phyloP scores from a whole-genome alignment of 495 filamentous ascomycete genomes.

The Xylaria telfairii region DNA sequence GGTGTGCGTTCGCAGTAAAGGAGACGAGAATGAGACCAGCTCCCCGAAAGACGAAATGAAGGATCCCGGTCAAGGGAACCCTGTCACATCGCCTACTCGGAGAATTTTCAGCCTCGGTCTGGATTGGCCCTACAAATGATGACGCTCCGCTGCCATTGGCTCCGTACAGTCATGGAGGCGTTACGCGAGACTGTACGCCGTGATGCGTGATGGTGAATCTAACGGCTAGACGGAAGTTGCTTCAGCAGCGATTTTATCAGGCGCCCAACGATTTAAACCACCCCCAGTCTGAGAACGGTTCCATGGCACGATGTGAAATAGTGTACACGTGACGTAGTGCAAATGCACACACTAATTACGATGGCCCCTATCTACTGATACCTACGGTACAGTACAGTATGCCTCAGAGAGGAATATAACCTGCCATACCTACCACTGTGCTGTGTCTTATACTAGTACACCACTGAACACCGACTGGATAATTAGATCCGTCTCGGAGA shows the following conservation, averaged over 20 bases:
- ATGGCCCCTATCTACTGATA: not conserved
- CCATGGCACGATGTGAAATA: slow-evolving; percentile 9
- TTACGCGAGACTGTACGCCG: slow-evolving; percentile 3
- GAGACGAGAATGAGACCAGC: not conserved
- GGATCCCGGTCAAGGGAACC: slow-evolving; percentile 12
- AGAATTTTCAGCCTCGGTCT: slow-evolving; percentile 21
- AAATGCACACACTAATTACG: slow-evolving; percentile 6
- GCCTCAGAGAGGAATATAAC: not conserved
- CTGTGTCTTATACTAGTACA: no score
- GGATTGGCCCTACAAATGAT: slow-evolving; percentile 7
- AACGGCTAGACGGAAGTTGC: slow-evolving; percentile 4
- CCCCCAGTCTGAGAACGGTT: not conserved
- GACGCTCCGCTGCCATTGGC: slow-evolving; percentile 11
- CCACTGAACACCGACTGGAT: no score
- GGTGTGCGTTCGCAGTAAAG: slow-evolving; percentile 6
- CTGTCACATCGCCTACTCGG: slow-evolving; percentile 23
- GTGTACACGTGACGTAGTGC: slow-evolving; percentile 10
- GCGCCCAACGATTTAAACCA: not conserved
- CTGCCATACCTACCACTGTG: not conserved
- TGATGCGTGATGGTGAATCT: slow-evolving; percentile 3
- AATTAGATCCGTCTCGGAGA: slow-evolving; percentile 3
- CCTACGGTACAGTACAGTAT: no score
- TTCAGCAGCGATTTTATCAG: slow-evolving; percentile 16
- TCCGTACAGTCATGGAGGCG: slow-evolving; percentile 12
- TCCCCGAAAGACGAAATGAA: slow-evolving; percentile 15